Evolutionary conservation across 768 basidiomycete genomes (phyloP).

Genomic region (Collybia sp.): DNA sequence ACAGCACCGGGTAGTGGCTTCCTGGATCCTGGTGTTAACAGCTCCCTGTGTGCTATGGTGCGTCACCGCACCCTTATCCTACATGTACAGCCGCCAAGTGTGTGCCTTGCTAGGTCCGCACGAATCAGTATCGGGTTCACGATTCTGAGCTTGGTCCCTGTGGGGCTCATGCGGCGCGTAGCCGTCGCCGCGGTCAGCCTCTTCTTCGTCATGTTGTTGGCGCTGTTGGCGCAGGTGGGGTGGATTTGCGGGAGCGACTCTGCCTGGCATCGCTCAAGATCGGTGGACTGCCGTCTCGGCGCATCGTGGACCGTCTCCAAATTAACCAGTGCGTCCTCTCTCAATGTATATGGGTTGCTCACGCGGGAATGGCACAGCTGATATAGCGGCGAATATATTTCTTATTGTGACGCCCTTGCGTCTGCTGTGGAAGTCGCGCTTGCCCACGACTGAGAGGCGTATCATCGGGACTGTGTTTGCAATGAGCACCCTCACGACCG

Average conservation of each 20-base stretch:
- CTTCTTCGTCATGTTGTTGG: slow-evolving; percentile 5
- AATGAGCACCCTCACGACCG: slow-evolving; percentile 9
- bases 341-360: neutral
- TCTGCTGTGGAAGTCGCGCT: slow-evolving; percentile 6
- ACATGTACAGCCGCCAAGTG: neutral
- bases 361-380: slow-evolving; percentile 4
- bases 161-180: slow-evolving; percentile 4
- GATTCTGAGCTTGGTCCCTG: slow-evolving; percentile 11
- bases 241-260: slow-evolving; percentile 7
- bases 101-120: slow-evolving; percentile 9
- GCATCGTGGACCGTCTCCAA: slow-evolving; percentile 6
- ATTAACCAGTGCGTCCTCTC: slow-evolving; percentile 6
- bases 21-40: neutral
- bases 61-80: neutral
- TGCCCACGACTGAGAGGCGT: slow-evolving; percentile 7
- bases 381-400: slow-evolving; percentile 6
- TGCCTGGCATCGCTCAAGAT: slow-evolving; percentile 1
- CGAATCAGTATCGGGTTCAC: slow-evolving; percentile 16
- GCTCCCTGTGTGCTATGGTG: slow-evolving; percentile 15
- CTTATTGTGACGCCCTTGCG: slow-evolving; percentile 5
- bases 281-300: slow-evolving; percentile 7
- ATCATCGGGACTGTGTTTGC: slow-evolving; percentile 13
- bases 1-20: no score
- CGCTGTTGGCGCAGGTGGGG: slow-evolving; percentile 8
- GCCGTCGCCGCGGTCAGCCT: neutral